A percentile compares a stretch with the other conserved stretches of the same genome.
Evolutionary conservation across 2,329 filamentous ascomycete species (phyloP).

Genomic region (Harringtonia aguacate): DNA sequence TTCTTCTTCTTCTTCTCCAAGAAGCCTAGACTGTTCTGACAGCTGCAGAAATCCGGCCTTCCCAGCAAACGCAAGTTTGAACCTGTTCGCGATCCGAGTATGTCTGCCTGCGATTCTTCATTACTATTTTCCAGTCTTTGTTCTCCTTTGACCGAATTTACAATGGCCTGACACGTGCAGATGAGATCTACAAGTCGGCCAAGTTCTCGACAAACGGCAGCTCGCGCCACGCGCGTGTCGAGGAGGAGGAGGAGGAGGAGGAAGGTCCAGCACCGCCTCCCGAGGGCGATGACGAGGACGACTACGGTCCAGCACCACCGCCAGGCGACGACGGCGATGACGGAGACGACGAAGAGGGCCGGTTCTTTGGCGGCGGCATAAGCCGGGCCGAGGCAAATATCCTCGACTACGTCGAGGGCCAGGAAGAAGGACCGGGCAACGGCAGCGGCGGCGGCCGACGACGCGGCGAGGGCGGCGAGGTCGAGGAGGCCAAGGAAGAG

Average conservation of each 20-base stretch:
- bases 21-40: neutral
- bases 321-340: conserved; percentile 26
- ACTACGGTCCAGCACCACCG: conserved; percentile 36
- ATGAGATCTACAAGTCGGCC: conserved; percentile 53
- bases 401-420: conserved; percentile 71
- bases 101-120: conserved; percentile 15
- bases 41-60: conserved; percentile 28
- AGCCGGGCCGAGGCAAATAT: conserved; percentile 70
- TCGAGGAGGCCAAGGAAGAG: conserved; percentile 44
- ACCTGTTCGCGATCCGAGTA: conserved; percentile 51
- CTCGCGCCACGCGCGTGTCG: conserved; percentile 34
- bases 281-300: conserved; percentile 31
- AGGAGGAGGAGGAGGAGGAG: conserved; percentile 33
- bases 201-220: conserved; percentile 35
- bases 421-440: no score
- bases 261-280: conserved; percentile 39
- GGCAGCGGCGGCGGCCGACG: conserved; percentile 33
- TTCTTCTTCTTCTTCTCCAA: neutral
- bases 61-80: conserved; percentile 55
- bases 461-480: conserved; percentile 29
- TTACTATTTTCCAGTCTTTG: no score
- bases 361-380: conserved; percentile 92
- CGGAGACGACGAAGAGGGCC: conserved; percentile 75
- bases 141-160: no score
- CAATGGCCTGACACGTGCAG: conserved; percentile 22